These are phyloP conservation scores for Lactifluus volemus DNA, from an alignment of 768 basidiomycete genomes.

Conservation along the genomic window DNA sequence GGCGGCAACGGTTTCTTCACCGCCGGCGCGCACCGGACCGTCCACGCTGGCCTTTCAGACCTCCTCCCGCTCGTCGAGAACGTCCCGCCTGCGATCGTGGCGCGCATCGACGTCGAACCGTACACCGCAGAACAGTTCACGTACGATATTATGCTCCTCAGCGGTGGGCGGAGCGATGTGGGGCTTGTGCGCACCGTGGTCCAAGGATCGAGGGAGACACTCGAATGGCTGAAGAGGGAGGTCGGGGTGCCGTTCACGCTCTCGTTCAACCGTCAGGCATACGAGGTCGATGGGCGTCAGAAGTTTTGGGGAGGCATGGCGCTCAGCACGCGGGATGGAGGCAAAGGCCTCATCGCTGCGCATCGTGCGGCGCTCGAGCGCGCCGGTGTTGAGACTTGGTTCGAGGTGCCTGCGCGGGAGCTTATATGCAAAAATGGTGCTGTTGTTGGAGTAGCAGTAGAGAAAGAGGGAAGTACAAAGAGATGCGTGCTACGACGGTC, in stretches of 20 bases:
- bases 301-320: conserved; percentile 68
- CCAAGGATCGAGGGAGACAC: conserved; percentile 43
- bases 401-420: conserved; percentile 38
- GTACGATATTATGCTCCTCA: conserved; percentile 53
- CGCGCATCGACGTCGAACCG: conserved; percentile 46
- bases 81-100: conserved; percentile 34
- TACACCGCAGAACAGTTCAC: conserved; percentile 49
- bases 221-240: conserved; percentile 47
- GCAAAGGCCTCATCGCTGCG: conserved; percentile 56
- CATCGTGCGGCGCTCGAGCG: conserved; percentile 41
- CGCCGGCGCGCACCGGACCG: conserved; percentile 58
- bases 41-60: conserved; percentile 52
- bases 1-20: conserved; percentile 72
- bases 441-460: conserved; percentile 40
- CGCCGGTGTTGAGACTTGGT: conserved; percentile 50
- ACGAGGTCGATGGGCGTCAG: conserved; percentile 50
- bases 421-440: conserved; percentile 32
- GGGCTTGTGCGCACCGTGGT: conserved; percentile 45
- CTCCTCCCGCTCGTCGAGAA: conserved; percentile 47
- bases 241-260: conserved; percentile 47
- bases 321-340: conserved; percentile 52
- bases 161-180: conserved; percentile 40
- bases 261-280: conserved; percentile 60
- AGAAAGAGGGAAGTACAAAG: conserved; percentile 31
- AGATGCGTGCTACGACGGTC: conserved; percentile 37